Evolutionary conservation across 495 filamentous ascomycete genomes (phyloP), one percentile per base, ranked within the genome.

Genomic region (Hypoxylon lienhwacheense): DNA sequence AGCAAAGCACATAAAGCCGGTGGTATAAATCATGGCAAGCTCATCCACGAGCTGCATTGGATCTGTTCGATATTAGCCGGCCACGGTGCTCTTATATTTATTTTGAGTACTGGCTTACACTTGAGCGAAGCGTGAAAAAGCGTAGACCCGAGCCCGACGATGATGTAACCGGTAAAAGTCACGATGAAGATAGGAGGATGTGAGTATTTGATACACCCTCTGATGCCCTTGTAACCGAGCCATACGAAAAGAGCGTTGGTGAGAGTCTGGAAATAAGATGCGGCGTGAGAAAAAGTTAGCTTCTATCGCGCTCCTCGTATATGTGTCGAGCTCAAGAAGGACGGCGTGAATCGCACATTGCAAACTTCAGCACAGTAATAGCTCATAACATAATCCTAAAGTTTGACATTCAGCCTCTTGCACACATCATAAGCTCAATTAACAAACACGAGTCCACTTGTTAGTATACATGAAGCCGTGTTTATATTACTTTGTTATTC

Each of bases 1-100:
- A 10, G 89, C 90, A 68, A 86, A 95, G 68, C 77, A 72, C 86
- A 96, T 95, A n/a, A 96, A 70, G 58, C 87, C 95, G 5, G 92
- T 95, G 1, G 92, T 96, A 67, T 98, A 97, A 21, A 98, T 96
- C 93, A 97, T 97, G 53, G 86, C 89, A 5, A 97, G 80, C 71
- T 98, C 93, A 64, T 98, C 93, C 25, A 97, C 87, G 11, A 97
- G 82, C 66, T 98, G 93, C 93, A 96, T 96, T 1, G 91, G 90
- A 71, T 98, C 91, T 96, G 67, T 46, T 43, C 26, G 17, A 41
- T 20, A 42, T 61, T 31, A 66, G 61, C 15, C 51, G 24, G 33
- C 41, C 54, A 22, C 37, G 19, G 28, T 51, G 26, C 40, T 65
- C 21, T 33, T 10, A 48, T 39, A 63, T 57, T 29, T 43, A 26